A percentile compares a stretch with the other conserved stretches of the same genome.
phyloP scores from a whole-genome alignment of 1,284 basidiomycete genomes.

The Ustilago trichophora region DNA sequence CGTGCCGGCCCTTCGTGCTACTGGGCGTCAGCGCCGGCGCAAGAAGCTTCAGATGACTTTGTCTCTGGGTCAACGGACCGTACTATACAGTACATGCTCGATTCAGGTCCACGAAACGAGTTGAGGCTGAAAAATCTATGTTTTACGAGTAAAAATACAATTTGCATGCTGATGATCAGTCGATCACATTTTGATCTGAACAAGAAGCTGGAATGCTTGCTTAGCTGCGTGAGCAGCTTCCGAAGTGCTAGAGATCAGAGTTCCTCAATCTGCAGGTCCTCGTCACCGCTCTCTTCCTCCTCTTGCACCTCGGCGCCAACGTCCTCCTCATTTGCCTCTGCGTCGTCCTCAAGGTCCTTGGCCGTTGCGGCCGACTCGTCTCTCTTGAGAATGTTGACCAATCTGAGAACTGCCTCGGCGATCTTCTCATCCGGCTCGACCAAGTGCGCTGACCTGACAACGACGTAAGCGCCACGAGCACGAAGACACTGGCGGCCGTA shows the following conservation, averaged over 20 bases:
- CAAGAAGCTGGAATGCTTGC: too few species aligned
- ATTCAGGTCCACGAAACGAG: too few species aligned
- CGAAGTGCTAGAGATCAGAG: too few species aligned
- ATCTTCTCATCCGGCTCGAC: conserved; percentile 79
- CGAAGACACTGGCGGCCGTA: conserved; percentile 86
- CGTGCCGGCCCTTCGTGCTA: too few species aligned
- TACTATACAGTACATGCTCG: not conserved
- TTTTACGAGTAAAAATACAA: conserved; percentile 24
- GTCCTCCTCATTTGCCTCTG: conserved; percentile 40
- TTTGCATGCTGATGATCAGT: conserved; percentile 5
- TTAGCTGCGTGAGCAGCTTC: too few species aligned
- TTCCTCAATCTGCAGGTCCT: conserved; percentile 62
- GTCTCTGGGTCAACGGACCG: too few species aligned
- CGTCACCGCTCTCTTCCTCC: conserved; percentile 45
- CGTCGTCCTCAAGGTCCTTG: conserved; percentile 48
- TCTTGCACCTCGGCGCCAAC: conserved; percentile 42
- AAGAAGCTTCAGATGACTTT: too few species aligned
- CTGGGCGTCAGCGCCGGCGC: too few species aligned
- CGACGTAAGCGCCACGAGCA: conserved; percentile 83
- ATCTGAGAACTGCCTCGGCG: conserved; percentile 60
- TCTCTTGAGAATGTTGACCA: conserved; percentile 64
- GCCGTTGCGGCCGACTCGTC: conserved; percentile 59
- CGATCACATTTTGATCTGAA: not conserved
- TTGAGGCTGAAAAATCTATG: not conserved
- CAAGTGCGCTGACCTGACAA: conserved; percentile 82